Evolutionary conservation across 768 basidiomycete genomes (phyloP).

Genomic region (Lactarius hatsudake): DNA sequence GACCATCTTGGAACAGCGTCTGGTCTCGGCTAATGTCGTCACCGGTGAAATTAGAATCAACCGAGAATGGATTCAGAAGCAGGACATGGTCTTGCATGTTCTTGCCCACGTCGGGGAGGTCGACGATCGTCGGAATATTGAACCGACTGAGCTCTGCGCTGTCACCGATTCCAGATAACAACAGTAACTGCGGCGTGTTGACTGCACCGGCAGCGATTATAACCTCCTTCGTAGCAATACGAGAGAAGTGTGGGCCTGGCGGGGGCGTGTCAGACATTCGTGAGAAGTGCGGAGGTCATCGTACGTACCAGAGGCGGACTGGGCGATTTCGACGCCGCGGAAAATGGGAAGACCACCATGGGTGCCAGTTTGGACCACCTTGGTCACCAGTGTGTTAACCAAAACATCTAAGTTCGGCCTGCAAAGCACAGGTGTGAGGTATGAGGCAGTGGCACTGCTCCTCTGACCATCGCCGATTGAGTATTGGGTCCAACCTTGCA

Average conservation of each 20-base stretch:
- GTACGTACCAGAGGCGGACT: background rate
- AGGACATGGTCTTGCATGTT: slow-evolving; percentile 33
- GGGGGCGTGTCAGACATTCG: background rate
- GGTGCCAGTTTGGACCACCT: background rate
- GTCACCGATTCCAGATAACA: slow-evolving; percentile 34
- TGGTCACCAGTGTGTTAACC: background rate
- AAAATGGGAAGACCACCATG: background rate
- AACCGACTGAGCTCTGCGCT: slow-evolving; percentile 24
- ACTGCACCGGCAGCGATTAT: slow-evolving; percentile 23
- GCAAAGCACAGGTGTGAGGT: slow-evolving; percentile 1
- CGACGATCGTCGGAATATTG: slow-evolving; percentile 27
- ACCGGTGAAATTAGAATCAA: slow-evolving; percentile 5
- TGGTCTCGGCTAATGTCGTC: slow-evolving; percentile 18
- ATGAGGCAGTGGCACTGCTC: too few relatives aligned
- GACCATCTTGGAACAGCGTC: slow-evolving; percentile 1
- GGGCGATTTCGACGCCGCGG: background rate
- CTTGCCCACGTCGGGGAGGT: slow-evolving; percentile 33
- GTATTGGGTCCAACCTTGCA: too few relatives aligned
- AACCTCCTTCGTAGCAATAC: slow-evolving; percentile 15
- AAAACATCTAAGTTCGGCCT: background rate
- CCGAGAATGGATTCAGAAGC: background rate
- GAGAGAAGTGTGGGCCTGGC: slow-evolving; percentile 19
- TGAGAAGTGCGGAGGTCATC: background rate
- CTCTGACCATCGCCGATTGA: too few relatives aligned
- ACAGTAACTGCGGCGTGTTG: slow-evolving; percentile 29